Evolutionary conservation across 805 yeast genomes (phyloP), one percentile per base, ranked within the genome.

Genomic region (Zygosaccharomyces pseudorouxii): DNA sequence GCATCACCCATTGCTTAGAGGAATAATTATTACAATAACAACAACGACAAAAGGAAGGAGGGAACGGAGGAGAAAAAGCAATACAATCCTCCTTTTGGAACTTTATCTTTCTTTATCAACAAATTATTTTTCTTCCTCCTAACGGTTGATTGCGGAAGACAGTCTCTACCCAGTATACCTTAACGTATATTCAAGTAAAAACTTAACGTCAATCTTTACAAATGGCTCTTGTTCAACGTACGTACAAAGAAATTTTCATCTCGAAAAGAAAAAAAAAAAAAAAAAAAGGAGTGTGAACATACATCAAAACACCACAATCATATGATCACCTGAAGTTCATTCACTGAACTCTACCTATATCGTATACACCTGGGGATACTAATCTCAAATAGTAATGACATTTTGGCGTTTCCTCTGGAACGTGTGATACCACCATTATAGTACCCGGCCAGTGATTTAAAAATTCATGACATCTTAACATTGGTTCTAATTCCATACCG

Each of bases 391-490:
- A 71, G 38, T 75, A 73, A 42, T 87, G 83, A 58, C 89, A 85
- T 3, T 65, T 59, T 0, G 96, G 92, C 8, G 92, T 77, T 63
- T 92, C 99, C 63, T 82, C 78, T 3, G 55, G 59, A 25, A 89
- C 76, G 64, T 92, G 99, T 0, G 96, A 96, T 20, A 93, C 85
- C 0, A 85, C 73, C 30, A 92, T 73, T 2, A 83, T 81, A 0
- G 96, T 82, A 0, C 95, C 86, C 2, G 78, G 75, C 77, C 82
- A 81, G 42, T 70, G 60, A 31, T 76, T 68, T 23, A 75, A 64
- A 5, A 81, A 56, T 28, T 71, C 69, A 55, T 81, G 81, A 47
- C 89, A 84, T 42, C 69, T 72, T 35, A 71, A 71, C 50, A 83
- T 72, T 29, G 78, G 74, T 18, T 73, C 77, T 46, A 80, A 82